These are phyloP conservation scores for Ceratopteris richardii DNA, from an alignment of 75 land plant genomes.

Conservation along the genomic window DNA sequence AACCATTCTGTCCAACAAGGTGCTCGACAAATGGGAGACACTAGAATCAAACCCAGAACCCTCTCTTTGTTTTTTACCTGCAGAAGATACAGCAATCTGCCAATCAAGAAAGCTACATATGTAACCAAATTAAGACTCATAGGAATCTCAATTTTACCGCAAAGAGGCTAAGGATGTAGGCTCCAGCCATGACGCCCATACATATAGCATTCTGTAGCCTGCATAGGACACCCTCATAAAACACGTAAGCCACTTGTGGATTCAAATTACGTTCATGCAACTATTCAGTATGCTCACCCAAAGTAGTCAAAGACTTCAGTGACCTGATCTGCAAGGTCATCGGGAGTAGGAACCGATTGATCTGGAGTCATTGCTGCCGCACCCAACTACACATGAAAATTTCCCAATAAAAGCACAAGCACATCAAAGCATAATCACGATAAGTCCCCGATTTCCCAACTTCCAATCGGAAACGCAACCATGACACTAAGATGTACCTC, in stretches of 20 bases:
- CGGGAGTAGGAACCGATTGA: slow-evolving; percentile 12
- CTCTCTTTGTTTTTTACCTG: slow-evolving; percentile 30
- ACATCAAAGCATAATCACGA: no score
- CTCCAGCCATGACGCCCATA: slow-evolving; percentile 47
- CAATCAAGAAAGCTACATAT: not conserved
- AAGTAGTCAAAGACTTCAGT: slow-evolving; percentile 46
- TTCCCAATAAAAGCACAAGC: no score
- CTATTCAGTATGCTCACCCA: slow-evolving; percentile 19
- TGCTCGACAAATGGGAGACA: slow-evolving; percentile 27
- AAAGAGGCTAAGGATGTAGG: slow-evolving; percentile 35
- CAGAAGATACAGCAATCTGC: slow-evolving; percentile 3
- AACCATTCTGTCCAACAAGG: slow-evolving; percentile 38
- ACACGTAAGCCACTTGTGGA: no score
- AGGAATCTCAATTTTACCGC: no score
- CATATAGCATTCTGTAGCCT: slow-evolving; percentile 40
- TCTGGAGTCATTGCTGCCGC: slow-evolving; percentile 28
- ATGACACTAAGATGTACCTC: no score
- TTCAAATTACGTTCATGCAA: no score
- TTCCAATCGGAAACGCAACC: no score
- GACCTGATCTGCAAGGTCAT: slow-evolving; percentile 46
- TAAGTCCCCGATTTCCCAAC: no score
- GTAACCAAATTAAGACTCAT: not conserved
- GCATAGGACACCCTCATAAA: no score
- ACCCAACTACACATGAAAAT: slow-evolving; percentile 15
- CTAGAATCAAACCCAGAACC: slow-evolving; percentile 23